Percentiles rank a stretch among this genome's conserved stretches.
These are phyloP conservation scores for Zymoseptoria pseudotritici DNA, from an alignment of 2,329 filamentous ascomycete species.

Conservation along the genomic window DNA sequence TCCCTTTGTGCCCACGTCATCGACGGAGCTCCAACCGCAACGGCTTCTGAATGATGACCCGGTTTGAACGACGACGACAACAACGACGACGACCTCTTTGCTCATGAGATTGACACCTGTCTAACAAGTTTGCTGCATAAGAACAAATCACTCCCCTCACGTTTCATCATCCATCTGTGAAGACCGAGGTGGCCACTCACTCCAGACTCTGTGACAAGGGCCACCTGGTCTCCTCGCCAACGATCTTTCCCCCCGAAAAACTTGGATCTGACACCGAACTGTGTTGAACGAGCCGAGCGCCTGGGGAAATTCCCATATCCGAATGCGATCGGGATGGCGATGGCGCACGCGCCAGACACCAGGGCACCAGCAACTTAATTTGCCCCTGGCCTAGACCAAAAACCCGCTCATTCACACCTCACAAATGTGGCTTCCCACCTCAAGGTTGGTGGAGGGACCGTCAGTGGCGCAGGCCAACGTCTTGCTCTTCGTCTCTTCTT, in stretches of 20 bases:
- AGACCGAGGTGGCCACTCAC: neutral
- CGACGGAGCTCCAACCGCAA: neutral
- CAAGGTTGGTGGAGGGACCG: neutral
- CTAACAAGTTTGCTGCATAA: neutral
- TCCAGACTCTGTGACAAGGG: neutral
- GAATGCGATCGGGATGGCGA: neutral
- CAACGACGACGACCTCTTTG: neutral
- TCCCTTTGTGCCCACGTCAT: neutral
- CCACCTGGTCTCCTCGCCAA: neutral
- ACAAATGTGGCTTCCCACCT: neutral
- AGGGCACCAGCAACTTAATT: neutral
- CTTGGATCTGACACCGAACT: neutral
- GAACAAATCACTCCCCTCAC: neutral
- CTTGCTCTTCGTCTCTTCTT: too few species aligned
- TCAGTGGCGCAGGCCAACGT: neutral
- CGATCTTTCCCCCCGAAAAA: neutral
- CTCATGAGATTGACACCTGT: neutral
- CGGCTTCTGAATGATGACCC: neutral
- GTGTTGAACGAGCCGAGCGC: neutral
- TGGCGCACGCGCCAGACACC: neutral
- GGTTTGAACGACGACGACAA: neutral
- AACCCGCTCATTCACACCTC: neutral
- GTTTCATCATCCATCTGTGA: neutral
- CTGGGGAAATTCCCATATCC: neutral
- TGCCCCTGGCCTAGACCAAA: neutral